Percentiles rank a stretch among this genome's conserved stretches.
These are phyloP conservation scores for Alternaria incomplexa DNA, from an alignment of 2,329 filamentous ascomycete species.

Conservation along the genomic window DNA sequence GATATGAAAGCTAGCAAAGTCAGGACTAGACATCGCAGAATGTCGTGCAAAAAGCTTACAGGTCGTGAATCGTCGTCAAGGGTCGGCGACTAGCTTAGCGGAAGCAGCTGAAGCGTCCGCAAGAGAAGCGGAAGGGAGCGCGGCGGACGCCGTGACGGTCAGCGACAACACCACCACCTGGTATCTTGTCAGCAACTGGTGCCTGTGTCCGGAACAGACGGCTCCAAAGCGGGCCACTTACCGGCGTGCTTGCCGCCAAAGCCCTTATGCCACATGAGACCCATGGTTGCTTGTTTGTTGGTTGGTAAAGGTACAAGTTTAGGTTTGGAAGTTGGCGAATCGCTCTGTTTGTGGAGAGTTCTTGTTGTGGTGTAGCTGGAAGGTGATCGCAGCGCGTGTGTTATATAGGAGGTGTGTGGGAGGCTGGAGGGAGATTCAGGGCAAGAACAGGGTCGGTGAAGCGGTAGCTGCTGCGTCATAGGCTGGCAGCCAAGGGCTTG, in stretches of 20 bases:
- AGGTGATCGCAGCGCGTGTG: background rate
- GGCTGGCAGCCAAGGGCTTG: conserved; percentile 15
- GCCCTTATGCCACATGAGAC: conserved; percentile 56
- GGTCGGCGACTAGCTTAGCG: conserved; percentile 44
- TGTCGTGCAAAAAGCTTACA: conserved; percentile 13
- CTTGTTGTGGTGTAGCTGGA: conserved; percentile 4
- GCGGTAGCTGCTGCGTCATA: conserved; percentile 8
- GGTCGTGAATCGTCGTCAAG: conserved; percentile 34
- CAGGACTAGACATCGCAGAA: background rate
- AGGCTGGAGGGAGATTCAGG: conserved; percentile 16
- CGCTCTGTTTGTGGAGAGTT: background rate
- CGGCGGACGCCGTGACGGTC: conserved; percentile 60
- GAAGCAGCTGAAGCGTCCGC: conserved; percentile 61
- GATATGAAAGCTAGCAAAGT: background rate
- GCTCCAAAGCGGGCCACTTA: conserved; percentile 26
- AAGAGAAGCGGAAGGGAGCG: conserved; percentile 59
- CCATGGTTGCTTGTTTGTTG: conserved; percentile 44
- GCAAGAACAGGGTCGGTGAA: conserved; percentile 11
- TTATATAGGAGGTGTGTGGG: conserved; percentile 21
- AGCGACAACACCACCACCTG: conserved; percentile 58
- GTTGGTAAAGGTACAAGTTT: background rate
- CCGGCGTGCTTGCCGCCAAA: conserved; percentile 53
- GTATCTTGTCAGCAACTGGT: conserved; percentile 23
- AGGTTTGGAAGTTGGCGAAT: conserved; percentile 1
- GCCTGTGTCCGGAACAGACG: conserved; percentile 7